Evolutionary conservation across 2,329 filamentous ascomycete species (phyloP).

Genomic region (Colletotrichum viniferum): DNA sequence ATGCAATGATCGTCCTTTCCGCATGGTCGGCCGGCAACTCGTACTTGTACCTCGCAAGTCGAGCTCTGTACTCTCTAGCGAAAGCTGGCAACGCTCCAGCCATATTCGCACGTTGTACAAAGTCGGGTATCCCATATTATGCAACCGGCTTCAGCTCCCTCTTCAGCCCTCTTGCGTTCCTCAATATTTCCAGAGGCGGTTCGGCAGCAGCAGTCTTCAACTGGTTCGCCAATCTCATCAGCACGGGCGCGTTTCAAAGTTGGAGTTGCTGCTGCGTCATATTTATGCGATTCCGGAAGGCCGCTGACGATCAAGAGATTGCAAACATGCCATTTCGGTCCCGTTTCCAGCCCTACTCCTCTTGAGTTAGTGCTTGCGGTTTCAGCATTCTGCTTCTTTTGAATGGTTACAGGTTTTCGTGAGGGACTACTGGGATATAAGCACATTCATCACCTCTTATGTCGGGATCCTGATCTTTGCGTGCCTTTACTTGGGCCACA

Average conservation of each 20-base stretch:
- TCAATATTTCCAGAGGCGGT: constrained; percentile 57
- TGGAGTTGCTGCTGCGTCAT: constrained; percentile 60
- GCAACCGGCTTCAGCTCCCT: constrained; percentile 53
- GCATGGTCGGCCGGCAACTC: constrained; percentile 55
- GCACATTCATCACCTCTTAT: constrained; percentile 68
- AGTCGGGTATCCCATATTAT: constrained; percentile 41
- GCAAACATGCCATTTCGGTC: neutral
- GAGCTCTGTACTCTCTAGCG: constrained; percentile 59
- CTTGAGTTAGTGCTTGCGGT: neutral
- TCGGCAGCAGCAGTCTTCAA: constrained; percentile 59
- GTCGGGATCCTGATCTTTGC: constrained; percentile 68
- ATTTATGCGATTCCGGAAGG: constrained; percentile 64
- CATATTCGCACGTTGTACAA: constrained; percentile 30
- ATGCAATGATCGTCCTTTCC: constrained; percentile 56
- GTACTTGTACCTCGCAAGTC: constrained; percentile 57
- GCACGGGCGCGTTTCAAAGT: constrained; percentile 53
- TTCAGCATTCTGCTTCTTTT: constrained; percentile 64
- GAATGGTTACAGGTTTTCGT: constrained; percentile 72
- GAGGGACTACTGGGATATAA: constrained; percentile 57
- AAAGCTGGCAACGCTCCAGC: constrained; percentile 54
- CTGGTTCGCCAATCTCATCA: constrained; percentile 63
- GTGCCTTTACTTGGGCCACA: constrained; percentile 62
- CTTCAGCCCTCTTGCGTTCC: constrained; percentile 66
- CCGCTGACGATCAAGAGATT: constrained; percentile 21
- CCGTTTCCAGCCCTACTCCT: neutral